Evolutionary conservation across 2,329 filamentous ascomycete species (phyloP).

Genomic region (Colletotrichum lindemuthianum): DNA sequence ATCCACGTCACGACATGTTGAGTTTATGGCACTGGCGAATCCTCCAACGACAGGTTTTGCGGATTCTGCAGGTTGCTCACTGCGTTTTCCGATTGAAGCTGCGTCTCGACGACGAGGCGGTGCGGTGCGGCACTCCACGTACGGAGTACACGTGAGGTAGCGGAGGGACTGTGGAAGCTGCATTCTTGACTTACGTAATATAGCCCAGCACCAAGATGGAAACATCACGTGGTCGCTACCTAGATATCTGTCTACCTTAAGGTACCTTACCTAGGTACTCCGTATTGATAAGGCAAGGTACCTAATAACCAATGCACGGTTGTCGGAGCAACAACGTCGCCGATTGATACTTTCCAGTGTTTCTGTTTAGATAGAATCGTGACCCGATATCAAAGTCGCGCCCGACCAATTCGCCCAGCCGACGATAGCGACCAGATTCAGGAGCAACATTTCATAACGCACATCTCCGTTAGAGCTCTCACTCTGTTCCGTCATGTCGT

Average conservation of each 20-base stretch:
- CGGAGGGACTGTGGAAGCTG: no score
- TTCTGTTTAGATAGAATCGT: conserved; percentile 19
- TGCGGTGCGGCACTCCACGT: no score
- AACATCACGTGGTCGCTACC: no score
- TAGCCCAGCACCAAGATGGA: no score
- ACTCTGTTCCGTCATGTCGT: conserved; percentile 58
- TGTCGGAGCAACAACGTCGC: conserved; percentile 31
- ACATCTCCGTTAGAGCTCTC: neutral
- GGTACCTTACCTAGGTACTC: no score
- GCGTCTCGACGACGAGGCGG: neutral
- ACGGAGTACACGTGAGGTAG: no score
- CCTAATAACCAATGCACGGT: neutral
- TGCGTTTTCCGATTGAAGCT: neutral
- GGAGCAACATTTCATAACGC: neutral
- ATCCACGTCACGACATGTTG: no score
- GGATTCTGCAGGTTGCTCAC: no score
- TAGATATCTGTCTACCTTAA: no score
- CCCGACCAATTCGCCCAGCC: neutral
- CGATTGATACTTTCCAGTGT: neutral
- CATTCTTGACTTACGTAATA: no score
- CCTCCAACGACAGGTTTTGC: no score
- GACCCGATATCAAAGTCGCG: neutral
- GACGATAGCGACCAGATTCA: neutral
- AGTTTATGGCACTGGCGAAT: no score
- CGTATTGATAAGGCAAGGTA: neutral